Base-by-base conservation (phyloP, 1,139 yeast genomes). In the Sugiyamaella pinicola region DNA sequence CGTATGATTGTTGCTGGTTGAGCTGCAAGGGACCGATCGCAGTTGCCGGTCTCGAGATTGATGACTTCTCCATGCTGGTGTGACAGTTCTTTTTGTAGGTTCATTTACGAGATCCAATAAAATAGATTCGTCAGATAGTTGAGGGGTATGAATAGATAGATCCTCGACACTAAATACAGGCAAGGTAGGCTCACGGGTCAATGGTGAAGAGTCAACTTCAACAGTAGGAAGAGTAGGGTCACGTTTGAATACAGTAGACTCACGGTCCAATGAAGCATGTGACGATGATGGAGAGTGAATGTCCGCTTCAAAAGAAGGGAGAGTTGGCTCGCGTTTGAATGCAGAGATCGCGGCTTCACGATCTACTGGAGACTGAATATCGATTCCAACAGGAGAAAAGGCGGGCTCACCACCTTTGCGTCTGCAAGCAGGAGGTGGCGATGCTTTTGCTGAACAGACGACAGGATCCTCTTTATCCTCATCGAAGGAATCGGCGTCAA, bases 1-100 rank as follows among this genome's bases (percentile, higher is more conserved):
- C 49, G 56, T 47, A 29, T 21, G 55, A 43, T 10, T 52, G 55
- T 28, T 51, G 31, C 5, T 41, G 49, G 17, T 15, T 17, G 9
- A 18, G 39, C n/a, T 26, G 31, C n/a, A 26, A 26, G 12, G 31
- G 9, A n/a, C 3, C 9, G 31, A 10, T 26, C 9, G 12, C 12
- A n/a, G 9, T 24, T 9, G 28, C 9, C 28, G 31, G 31, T 26
- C 3, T 26, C 31, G 31, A 26, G 10, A 10, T 4, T 26, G 31
- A 26, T 15, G 46, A 29, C 31, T 24, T 18, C 44, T 40, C 44
- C 44, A 40, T 40, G 13, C 19, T 5, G 44, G 44, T 6, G 44
- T 29, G 19, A 10, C 44, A 28, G 13, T 26, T 5, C 33, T 10
- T 12, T 17, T 22, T 8, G 10, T 19, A 10, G 33, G 33, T 4